Evolutionary conservation across 2,329 filamentous ascomycete species (phyloP), one percentile per base, ranked within the genome.

Genomic region (Drechslera avenae): DNA sequence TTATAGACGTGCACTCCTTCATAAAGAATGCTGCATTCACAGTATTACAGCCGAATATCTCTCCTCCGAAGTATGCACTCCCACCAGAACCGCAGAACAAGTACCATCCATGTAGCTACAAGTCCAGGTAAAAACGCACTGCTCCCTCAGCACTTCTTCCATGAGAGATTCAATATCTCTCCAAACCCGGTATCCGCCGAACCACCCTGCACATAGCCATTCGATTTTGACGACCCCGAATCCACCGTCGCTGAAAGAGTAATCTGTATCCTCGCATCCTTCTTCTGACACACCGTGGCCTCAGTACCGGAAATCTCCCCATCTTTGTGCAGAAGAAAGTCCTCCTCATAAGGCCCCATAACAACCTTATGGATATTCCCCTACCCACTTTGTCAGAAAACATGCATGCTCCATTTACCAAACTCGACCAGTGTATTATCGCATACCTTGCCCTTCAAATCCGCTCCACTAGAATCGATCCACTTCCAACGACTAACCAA

Each of bases 401-500:
- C 9, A 23, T 23, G 6, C 21, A n/a, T 23, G 28, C 9, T 14
- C 5, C 3, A 35, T 7, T 13, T 13, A 26, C 9, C 36, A 26
- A 8, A 8, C 17, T n/a, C n/a, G n/a, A 3, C 5, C 13, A 30
- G 13, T 7, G 10, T 3, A 3, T 3, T 16, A 32, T 18, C 9
- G n/a, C 57, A 16, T 50, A 67, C 66, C 56, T 67, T 68, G 23
- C 64, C 63, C 26, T 60, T 56, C 39, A 66, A 33, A 51, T 67
- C 66, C 2, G 44, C 28, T 1, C 60, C 62, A 31, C 46, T 60
- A 5, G 18, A 54, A 51, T 66, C 60, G 18, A 65, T 57, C 63
- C 64, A 68, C 40, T 68, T 67, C 66, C 66, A 68, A 14, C 64
- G 35, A 44, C 58, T 65, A 9, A 66, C 63, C 18, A 68, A 46